These are phyloP conservation scores for Zygotorulaspora danielsina DNA, from an alignment of 805 yeast genomes.

Conservation along the genomic window DNA sequence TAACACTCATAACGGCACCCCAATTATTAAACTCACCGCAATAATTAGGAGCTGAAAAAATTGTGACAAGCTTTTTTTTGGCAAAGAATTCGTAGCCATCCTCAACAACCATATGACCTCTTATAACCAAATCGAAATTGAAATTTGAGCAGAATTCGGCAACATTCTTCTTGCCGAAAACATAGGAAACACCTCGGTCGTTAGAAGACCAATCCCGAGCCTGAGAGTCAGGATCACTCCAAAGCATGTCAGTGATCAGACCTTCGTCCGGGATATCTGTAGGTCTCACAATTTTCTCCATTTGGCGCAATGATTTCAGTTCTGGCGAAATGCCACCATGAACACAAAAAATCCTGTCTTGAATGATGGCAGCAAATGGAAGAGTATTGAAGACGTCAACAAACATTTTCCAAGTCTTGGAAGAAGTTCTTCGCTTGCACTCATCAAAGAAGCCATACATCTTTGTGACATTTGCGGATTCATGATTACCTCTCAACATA, in stretches of 20 bases:
- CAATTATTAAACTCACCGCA: slow-evolving; percentile 78
- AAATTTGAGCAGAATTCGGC: slow-evolving; percentile 60
- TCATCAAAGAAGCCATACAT: slow-evolving; percentile 98
- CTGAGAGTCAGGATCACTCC: slow-evolving; percentile 74
- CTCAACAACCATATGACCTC: slow-evolving; percentile 89
- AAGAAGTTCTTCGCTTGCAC: slow-evolving; percentile 86
- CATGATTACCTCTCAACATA: slow-evolving; percentile 91
- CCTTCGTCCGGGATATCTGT: slow-evolving; percentile 83
- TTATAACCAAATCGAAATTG: slow-evolving; percentile 67
- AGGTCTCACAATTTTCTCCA: slow-evolving; percentile 66
- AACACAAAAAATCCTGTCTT: slow-evolving; percentile 86
- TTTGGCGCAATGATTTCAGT: slow-evolving; percentile 55
- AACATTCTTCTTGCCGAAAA: slow-evolving; percentile 68
- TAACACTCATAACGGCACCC: slow-evolving; percentile 77
- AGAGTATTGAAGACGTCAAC: slow-evolving; percentile 92
- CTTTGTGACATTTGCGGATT: slow-evolving; percentile 92
- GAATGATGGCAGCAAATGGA: slow-evolving; percentile 93
- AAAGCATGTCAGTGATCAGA: slow-evolving; percentile 66
- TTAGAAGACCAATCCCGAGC: slow-evolving; percentile 64
- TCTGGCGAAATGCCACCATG: slow-evolving; percentile 83
- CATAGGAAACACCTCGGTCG: slow-evolving; percentile 78
- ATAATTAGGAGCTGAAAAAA: slow-evolving; percentile 79
- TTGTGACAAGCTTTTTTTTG: slow-evolving; percentile 67
- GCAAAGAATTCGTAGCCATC: slow-evolving; percentile 84
- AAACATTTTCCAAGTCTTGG: slow-evolving; percentile 90